Base-by-base conservation (phyloP, 208 protist species). In the Kentomonas sorsogonicus region DNA sequence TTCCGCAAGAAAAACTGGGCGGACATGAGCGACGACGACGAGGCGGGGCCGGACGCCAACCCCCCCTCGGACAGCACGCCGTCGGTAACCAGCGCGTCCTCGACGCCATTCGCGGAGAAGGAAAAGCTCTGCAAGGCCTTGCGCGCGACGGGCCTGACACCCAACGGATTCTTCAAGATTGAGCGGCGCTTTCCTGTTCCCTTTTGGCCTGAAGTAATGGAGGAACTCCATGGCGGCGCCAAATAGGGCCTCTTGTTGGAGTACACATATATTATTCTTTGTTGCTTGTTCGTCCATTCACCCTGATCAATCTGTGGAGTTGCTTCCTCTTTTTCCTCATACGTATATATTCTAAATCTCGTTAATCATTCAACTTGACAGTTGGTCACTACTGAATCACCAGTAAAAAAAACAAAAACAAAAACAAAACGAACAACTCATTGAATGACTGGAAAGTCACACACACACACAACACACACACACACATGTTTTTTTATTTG, bases 171-270 rank as follows among this genome's bases (percentile, higher is more conserved):
- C 55, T 91, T 77, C 52, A 72, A 72, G 34, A 40, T 93, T 34
- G 86, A 93, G 41, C 60, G 75, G 39, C 65, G 86, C 0, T 43
- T 91, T 30, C 86, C 86, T 15, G 72, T 93, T 34, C 67, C 83
- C 15, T 86, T 83, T 63, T 93, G 86, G 86, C 82, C 82, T 15
- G 63, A 46, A 10, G 48, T 74, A 2, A 77, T 85, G 6, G 63
- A 86, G 25, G 69, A 86, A 46, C 67, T 91, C 36, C 70, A 72
- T n/a, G n/a, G 41, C 59, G 63, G 53, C 54, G 70, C 18, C 53
- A 48, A 23, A 22, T 30, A 15, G 16, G 10, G 29, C 29, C 13
- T 30, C 2, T 26, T 30, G 10, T 48, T 23, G 43, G 15, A 48
- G 25, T 48, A 20, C 23, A 13, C 29, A 6, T 23, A 30, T 20